A percentile compares a stretch with the other conserved stretches of the same genome.
Conservation (phyloP, 2,329 filamentous ascomycete species). For the Rhynchosporium secalis region DNA sequence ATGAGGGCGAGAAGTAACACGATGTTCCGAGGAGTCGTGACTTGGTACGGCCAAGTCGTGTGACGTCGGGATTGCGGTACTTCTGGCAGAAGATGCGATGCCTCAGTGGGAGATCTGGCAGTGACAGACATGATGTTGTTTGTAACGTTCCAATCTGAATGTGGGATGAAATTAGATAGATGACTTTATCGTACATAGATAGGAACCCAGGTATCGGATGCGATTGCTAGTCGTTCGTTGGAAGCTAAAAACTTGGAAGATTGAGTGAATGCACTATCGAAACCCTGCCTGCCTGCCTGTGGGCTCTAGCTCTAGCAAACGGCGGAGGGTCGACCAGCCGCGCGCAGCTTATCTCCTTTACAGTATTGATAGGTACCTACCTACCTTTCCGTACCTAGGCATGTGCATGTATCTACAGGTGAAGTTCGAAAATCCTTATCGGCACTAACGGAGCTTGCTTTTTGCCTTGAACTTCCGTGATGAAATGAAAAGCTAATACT, state of each 20-base stretch:
- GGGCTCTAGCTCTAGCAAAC: not conserved
- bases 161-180: not conserved
- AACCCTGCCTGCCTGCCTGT: no score
- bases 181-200: not conserved
- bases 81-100: conserved; percentile 4
- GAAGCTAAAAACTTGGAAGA: not conserved
- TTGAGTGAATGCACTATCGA: not conserved
- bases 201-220: not conserved
- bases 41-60: not conserved
- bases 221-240: not conserved
- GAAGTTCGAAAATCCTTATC: no score
- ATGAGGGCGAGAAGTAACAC: conserved; percentile 3
- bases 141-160: not conserved
- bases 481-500: no score
- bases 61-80: not conserved
- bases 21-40: conserved; percentile 12
- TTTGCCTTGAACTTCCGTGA: no score
- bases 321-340: not conserved
- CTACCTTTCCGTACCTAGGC: no score
- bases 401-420: no score
- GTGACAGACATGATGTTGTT: conserved; percentile 6
- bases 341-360: not conserved
- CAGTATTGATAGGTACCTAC: no score
- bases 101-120: conserved; percentile 2
- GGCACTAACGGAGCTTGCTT: no score